A percentile compares a stretch with the other conserved stretches of the same genome.
phyloP scores from a whole-genome alignment of 306 rosid genomes.

The Datisca glomerata region DNA sequence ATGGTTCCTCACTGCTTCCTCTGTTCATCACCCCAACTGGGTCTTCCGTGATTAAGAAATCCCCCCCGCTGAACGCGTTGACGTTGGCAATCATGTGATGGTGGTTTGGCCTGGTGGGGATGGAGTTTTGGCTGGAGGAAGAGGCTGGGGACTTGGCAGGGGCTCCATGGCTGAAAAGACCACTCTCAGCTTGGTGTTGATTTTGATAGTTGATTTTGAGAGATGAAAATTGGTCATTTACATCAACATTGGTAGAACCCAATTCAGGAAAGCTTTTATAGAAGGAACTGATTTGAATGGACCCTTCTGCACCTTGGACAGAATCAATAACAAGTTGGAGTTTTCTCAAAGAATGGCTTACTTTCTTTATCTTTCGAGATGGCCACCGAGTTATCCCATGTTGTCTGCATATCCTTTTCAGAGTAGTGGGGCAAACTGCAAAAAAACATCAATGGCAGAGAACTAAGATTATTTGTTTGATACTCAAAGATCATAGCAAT shows the following conservation, averaged over 20 bases:
- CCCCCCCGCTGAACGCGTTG: too few relatives aligned
- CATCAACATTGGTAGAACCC: background rate
- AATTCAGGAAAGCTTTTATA: constrained; percentile 27
- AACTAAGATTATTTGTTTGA: too few relatives aligned
- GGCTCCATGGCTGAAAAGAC: background rate
- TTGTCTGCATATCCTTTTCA: constrained; percentile 66
- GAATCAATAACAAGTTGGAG: constrained; percentile 59
- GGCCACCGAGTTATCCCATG: constrained; percentile 62
- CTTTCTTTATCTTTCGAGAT: constrained; percentile 57
- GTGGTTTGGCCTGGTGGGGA: background rate
- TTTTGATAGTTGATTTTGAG: background rate
- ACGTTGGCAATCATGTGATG: background rate
- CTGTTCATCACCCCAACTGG: background rate
- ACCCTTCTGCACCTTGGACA: constrained; percentile 57
- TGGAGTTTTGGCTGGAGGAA: background rate
- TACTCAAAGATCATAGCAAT: too few relatives aligned
- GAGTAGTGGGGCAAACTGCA: constrained; percentile 61
- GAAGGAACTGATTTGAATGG: constrained; percentile 25
- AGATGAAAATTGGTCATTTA: background rate
- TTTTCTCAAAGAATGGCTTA: constrained; percentile 49
- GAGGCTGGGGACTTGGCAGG: background rate
- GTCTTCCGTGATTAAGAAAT: too few relatives aligned
- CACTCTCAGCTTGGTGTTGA: background rate
- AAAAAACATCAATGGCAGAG: background rate
- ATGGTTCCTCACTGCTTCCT: background rate